phyloP scores from a whole-genome alignment of 768 basidiomycete species.

The Candolleomyces eurysporus region DNA sequence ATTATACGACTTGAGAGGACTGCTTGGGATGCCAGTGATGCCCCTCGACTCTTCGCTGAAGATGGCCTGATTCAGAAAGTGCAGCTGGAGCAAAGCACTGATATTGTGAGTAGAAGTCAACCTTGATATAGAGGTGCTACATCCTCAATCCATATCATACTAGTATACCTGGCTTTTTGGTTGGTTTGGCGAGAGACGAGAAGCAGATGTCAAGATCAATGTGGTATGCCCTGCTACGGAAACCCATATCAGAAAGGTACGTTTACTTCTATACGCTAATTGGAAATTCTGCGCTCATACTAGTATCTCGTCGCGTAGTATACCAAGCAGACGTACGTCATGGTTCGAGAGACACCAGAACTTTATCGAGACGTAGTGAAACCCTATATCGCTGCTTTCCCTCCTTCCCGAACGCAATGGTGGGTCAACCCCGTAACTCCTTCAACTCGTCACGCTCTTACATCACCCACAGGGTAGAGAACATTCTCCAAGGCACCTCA shows the following conservation, averaged over 20 bases:
- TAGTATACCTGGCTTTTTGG: slow-evolving; percentile 84
- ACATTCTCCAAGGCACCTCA: slow-evolving; percentile 74
- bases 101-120: slow-evolving; percentile 51
- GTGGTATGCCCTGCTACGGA: slow-evolving; percentile 89
- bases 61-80: slow-evolving; percentile 40
- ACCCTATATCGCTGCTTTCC: slow-evolving; percentile 79
- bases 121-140: slow-evolving; percentile 1
- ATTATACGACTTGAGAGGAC: slow-evolving; percentile 82
- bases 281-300: neutral
- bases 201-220: slow-evolving; percentile 75
- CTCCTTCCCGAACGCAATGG: slow-evolving; percentile 80
- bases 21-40: slow-evolving; percentile 49
- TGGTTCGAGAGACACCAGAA: slow-evolving; percentile 83
- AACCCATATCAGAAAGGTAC: slow-evolving; percentile 81
- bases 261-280: neutral
- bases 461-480: slow-evolving; percentile 63
- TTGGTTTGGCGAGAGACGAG: slow-evolving; percentile 51
- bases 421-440: slow-evolving; percentile 22
- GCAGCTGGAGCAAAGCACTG: slow-evolving; percentile 55
- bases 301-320: slow-evolving; percentile 47
- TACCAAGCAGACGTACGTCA: slow-evolving; percentile 62
- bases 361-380: slow-evolving; percentile 68
- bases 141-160: neutral
- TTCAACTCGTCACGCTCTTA: neutral
- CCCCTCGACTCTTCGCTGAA: slow-evolving; percentile 34